Conservation (phyloP, 192 early-diverging fungal species). For the Coemansia sp. region DNA sequence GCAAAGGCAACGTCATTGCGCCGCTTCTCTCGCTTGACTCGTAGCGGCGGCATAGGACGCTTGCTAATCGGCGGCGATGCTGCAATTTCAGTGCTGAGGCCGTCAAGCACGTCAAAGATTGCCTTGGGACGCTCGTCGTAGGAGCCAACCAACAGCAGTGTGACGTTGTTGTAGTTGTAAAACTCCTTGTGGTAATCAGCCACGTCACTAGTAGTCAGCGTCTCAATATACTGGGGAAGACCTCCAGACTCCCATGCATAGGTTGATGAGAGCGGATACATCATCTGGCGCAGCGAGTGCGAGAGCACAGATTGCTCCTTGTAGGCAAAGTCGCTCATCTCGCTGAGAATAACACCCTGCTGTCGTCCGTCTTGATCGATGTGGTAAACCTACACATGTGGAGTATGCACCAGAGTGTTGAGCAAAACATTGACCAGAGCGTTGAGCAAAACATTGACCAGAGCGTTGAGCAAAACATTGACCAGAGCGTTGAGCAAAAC, state of each 20-base stretch:
- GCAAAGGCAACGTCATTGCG: constrained; percentile 62
- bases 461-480: too few species aligned
- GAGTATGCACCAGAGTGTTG: neutral
- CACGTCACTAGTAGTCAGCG: constrained; percentile 72
- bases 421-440: neutral
- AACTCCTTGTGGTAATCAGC: constrained; percentile 69
- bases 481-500: neutral
- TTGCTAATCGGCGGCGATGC: constrained; percentile 26
- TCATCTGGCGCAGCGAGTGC: constrained; percentile 22
- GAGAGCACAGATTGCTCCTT: constrained; percentile 67
- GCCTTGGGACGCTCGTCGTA: constrained; percentile 32
- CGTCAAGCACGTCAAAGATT: constrained; percentile 55
- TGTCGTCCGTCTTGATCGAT: constrained; percentile 70
- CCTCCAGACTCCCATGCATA: constrained; percentile 83
- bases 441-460: too few species aligned
- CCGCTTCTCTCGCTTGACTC: constrained; percentile 37
- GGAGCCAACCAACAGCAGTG: constrained; percentile 66
- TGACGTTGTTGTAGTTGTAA: constrained; percentile 70
- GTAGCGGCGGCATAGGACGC: constrained; percentile 52
- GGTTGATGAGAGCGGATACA: constrained; percentile 60
- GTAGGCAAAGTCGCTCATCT: constrained; percentile 80
- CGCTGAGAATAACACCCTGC: constrained; percentile 76
- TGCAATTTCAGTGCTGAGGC: constrained; percentile 29
- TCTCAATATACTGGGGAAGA: constrained; percentile 66
- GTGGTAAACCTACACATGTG: constrained; percentile 59